A percentile compares a stretch with the other conserved stretches of the same genome.
Evolutionary conservation across 2,329 filamentous ascomycete species (phyloP).

Genomic region (Cercospora sesami): DNA sequence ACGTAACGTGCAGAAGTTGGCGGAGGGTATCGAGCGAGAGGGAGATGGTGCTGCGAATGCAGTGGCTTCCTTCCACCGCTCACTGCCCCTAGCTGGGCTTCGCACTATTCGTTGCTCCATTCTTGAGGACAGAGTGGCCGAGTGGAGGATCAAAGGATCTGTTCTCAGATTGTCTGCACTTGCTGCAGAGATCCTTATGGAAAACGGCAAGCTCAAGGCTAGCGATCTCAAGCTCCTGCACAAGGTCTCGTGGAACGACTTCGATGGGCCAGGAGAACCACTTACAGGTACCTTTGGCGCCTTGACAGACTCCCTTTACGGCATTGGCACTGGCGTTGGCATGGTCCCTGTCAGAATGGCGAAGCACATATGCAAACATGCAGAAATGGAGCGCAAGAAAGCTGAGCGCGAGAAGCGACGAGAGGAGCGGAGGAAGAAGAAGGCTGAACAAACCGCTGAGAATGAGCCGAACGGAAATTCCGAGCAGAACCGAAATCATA

Average conservation of each 20-base stretch:
- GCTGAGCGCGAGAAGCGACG: slow-evolving; percentile 39
- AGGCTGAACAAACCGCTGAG: slow-evolving; percentile 17
- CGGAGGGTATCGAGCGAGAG: slow-evolving; percentile 62
- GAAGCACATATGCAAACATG: slow-evolving; percentile 58
- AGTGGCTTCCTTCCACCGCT: slow-evolving; percentile 65
- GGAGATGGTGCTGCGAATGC: slow-evolving; percentile 70
- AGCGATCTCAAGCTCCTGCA: slow-evolving; percentile 63
- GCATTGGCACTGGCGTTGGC: slow-evolving; percentile 63
- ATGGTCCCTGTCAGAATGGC: slow-evolving; percentile 63
- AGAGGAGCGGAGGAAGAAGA: slow-evolving; percentile 30
- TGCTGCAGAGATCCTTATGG: slow-evolving; percentile 65
- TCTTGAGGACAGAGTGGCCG: slow-evolving; percentile 61
- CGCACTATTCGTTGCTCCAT: slow-evolving; percentile 66
- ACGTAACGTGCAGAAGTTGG: slow-evolving; percentile 59
- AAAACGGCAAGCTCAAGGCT: slow-evolving; percentile 62
- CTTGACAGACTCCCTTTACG: slow-evolving; percentile 58
- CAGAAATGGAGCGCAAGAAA: slow-evolving; percentile 54
- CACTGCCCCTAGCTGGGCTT: slow-evolving; percentile 51
- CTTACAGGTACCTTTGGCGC: slow-evolving; percentile 66
- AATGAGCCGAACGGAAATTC: neutral
- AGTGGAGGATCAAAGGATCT: slow-evolving; percentile 65
- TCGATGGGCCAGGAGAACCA: slow-evolving; percentile 72
- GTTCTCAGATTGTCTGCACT: slow-evolving; percentile 61
- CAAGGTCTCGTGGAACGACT: slow-evolving; percentile 70
- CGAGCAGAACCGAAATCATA: neutral